phyloP scores from a whole-genome alignment of 306 rosid species.

The Arachis stenosperma region DNA sequence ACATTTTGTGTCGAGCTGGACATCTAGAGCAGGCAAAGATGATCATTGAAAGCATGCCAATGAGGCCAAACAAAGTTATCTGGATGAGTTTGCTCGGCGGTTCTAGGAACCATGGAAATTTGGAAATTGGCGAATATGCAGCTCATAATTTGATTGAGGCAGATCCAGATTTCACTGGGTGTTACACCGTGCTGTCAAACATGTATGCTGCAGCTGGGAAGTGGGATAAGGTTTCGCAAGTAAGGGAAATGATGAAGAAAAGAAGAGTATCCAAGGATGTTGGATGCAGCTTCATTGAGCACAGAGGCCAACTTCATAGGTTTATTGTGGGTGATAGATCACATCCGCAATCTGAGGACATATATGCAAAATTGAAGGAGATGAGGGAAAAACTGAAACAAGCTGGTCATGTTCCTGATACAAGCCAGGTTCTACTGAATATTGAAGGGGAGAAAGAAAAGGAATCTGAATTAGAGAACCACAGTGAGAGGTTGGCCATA shows the following conservation, averaged over 20 bases:
- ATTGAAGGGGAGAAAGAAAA: constrained; percentile 51
- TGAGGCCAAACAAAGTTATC: constrained; percentile 58
- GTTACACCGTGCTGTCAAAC: constrained; percentile 61
- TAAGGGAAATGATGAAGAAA: constrained; percentile 61
- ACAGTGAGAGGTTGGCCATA: constrained; percentile 66
- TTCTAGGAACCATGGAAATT: constrained; percentile 51
- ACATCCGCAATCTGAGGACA: constrained; percentile 52
- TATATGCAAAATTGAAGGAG: constrained; percentile 55
- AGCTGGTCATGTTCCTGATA: constrained; percentile 65
- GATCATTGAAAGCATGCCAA: constrained; percentile 57
- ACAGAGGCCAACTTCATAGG: constrained; percentile 53
- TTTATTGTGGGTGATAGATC: constrained; percentile 56
- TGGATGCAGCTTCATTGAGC: constrained; percentile 61
- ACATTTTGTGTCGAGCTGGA: constrained; percentile 69
- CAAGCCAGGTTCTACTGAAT: constrained; percentile 58
- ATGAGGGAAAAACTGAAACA: constrained; percentile 58
- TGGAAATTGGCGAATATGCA: constrained; percentile 56
- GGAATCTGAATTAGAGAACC: constrained; percentile 61
- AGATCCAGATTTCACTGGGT: constrained; percentile 51
- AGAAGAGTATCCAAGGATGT: constrained; percentile 56
- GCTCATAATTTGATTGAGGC: constrained; percentile 53
- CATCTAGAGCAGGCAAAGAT: constrained; percentile 56
- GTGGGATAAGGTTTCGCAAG: constrained; percentile 58
- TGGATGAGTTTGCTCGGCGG: constrained; percentile 71
- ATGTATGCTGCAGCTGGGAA: constrained; percentile 57